Conservation (phyloP, 306 rosid genomes). For the Sicyos edulis region DNA sequence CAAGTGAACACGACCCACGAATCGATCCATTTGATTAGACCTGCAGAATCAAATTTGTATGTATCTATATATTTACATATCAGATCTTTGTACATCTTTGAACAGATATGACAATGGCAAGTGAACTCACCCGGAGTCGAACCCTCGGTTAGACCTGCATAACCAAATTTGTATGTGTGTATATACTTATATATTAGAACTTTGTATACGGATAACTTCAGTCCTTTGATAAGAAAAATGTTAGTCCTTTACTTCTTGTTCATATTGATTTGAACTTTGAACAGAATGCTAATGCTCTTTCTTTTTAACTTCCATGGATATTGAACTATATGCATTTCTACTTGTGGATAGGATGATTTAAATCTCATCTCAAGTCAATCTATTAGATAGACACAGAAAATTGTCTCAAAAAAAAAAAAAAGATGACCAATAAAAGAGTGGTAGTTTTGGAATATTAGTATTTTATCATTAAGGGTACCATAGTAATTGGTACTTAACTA, state of each 20-base stretch:
- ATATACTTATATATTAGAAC: background rate
- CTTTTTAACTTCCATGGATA: background rate
- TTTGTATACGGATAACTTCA: background rate
- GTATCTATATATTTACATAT: background rate
- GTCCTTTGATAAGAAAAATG: background rate
- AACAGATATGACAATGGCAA: no score
- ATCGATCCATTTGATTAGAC: conserved; percentile 86
- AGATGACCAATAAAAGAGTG: no score
- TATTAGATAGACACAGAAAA: no score
- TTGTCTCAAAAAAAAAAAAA: no score
- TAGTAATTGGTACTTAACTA: no score
- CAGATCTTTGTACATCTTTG: no score
- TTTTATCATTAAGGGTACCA: no score
- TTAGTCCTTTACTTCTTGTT: background rate
- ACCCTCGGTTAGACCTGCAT: no score
- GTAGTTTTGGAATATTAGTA: no score
- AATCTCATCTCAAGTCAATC: background rate
- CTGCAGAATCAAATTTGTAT: background rate
- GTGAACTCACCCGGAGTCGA: no score
- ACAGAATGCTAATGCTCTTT: background rate
- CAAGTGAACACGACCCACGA: conserved; percentile 93
- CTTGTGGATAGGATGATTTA: background rate
- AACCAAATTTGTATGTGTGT: no score
- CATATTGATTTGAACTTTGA: background rate
- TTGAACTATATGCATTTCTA: no score